These are phyloP conservation scores for Penicillium oxalicum DNA, from an alignment of 2,329 filamentous ascomycete genomes.

Conservation along the genomic window DNA sequence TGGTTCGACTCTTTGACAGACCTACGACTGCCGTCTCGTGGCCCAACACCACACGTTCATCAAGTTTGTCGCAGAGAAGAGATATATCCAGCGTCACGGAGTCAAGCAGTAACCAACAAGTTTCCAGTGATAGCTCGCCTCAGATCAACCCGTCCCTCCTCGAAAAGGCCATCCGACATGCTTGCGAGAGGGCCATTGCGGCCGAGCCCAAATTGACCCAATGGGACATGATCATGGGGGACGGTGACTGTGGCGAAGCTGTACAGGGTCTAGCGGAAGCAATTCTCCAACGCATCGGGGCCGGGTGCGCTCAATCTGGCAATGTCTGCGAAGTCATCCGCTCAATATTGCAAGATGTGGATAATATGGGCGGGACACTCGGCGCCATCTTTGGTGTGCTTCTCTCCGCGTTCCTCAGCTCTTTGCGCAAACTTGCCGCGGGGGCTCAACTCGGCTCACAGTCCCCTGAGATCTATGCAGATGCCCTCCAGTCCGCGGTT, in stretches of 20 bases:
- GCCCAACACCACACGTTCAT: background rate
- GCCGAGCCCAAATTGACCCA: slow-evolving; percentile 9
- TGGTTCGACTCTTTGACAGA: background rate
- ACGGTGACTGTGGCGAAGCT: slow-evolving; percentile 10
- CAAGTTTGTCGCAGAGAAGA: background rate
- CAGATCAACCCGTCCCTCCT: background rate
- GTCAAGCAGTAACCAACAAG: background rate
- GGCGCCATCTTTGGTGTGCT: background rate
- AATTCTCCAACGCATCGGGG: background rate
- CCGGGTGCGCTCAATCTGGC: background rate
- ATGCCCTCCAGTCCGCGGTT: background rate
- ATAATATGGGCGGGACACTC: background rate
- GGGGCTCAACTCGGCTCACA: background rate
- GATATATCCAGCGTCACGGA: too few relatives aligned
- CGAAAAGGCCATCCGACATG: background rate
- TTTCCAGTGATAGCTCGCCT: background rate
- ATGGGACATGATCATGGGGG: slow-evolving; percentile 11
- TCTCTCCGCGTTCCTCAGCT: background rate
- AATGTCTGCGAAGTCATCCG: background rate
- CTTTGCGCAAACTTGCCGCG: background rate
- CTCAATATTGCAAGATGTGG: background rate
- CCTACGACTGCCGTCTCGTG: background rate
- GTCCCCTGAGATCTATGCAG: background rate
- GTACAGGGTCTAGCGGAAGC: slow-evolving; percentile 7
- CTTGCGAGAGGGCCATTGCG: slow-evolving; percentile 1